These are phyloP conservation scores for Solanum peruvianum DNA, from an alignment of 257 asterid species.

Conservation along the genomic window DNA sequence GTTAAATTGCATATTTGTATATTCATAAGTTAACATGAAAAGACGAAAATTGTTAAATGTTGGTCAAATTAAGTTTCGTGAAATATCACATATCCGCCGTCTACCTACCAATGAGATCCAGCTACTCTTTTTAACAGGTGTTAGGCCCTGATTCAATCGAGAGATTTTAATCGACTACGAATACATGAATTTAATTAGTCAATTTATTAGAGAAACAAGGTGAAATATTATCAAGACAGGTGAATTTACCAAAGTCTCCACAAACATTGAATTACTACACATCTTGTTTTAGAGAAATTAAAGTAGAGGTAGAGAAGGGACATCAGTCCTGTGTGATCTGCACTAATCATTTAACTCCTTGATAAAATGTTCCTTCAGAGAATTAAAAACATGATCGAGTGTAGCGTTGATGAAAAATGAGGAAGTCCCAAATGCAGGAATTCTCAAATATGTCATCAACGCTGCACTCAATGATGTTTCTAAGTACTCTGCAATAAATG, in stretches of 20 bases:
- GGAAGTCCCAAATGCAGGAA: not conserved
- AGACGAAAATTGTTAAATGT: not conserved
- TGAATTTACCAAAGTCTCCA: not conserved
- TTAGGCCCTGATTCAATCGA: not conserved
- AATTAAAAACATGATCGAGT: conserved; percentile 2
- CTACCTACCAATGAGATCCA: not conserved
- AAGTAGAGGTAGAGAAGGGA: not conserved
- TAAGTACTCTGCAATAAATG: not conserved
- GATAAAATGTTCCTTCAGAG: not conserved
- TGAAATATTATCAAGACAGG: not conserved
- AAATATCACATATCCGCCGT: not conserved
- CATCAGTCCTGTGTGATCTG: not conserved
- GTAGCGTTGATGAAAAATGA: not conserved
- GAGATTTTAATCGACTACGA: too few species aligned
- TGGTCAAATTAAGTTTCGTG: not conserved
- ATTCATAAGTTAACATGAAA: too few species aligned
- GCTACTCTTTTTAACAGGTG: not conserved
- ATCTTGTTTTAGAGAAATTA: not conserved
- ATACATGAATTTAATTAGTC: not conserved
- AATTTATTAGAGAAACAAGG: not conserved
- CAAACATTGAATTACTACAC: not conserved
- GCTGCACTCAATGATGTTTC: conserved; percentile 12
- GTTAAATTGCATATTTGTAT: too few species aligned
- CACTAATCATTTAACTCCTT: not conserved
- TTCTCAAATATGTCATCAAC: conserved; percentile 3